Evolutionary conservation across 2,329 filamentous ascomycete genomes (phyloP).

Genomic region (Cladosporium sp.): DNA sequence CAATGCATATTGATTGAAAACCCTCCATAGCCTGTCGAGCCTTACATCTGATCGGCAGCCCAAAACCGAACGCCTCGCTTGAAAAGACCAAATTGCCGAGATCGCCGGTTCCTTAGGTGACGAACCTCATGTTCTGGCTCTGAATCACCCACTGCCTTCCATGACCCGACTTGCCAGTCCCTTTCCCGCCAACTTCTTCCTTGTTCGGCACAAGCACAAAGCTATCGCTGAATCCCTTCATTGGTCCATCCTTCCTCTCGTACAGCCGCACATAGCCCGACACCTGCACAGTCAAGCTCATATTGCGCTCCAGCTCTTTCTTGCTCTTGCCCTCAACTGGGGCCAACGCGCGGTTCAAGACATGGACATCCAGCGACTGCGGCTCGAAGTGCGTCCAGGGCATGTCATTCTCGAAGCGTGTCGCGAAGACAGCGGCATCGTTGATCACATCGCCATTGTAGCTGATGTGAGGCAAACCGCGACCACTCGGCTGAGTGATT

Average conservation of each 20-base stretch:
- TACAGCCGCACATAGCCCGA: slow-evolving; percentile 68
- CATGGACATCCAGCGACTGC: slow-evolving; percentile 71
- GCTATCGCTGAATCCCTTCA: slow-evolving; percentile 72
- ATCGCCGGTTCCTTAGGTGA: slow-evolving; percentile 30
- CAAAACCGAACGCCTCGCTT: slow-evolving; percentile 7
- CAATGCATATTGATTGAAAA: background rate
- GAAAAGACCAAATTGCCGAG: background rate
- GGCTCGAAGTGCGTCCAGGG: slow-evolving; percentile 65
- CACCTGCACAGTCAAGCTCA: slow-evolving; percentile 67
- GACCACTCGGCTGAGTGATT: slow-evolving; percentile 50
- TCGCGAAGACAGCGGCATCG: slow-evolving; percentile 61
- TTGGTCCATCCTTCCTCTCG: slow-evolving; percentile 54
- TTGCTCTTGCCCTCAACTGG: slow-evolving; percentile 24
- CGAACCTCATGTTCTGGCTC: slow-evolving; percentile 41
- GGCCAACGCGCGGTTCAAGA: slow-evolving; percentile 58
- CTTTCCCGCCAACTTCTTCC: slow-evolving; percentile 29
- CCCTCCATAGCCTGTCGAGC: background rate
- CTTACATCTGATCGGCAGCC: too few species aligned
- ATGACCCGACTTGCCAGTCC: slow-evolving; percentile 28
- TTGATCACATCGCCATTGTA: slow-evolving; percentile 71
- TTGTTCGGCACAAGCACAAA: slow-evolving; percentile 69
- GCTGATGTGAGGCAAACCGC: slow-evolving; percentile 61
- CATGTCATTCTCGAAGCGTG: slow-evolving; percentile 64
- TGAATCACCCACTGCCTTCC: slow-evolving; percentile 38
- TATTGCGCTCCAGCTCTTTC: slow-evolving; percentile 52